Base-by-base conservation (phyloP, 164 flowering plant species). In the Stephania yunnanensis region DNA sequence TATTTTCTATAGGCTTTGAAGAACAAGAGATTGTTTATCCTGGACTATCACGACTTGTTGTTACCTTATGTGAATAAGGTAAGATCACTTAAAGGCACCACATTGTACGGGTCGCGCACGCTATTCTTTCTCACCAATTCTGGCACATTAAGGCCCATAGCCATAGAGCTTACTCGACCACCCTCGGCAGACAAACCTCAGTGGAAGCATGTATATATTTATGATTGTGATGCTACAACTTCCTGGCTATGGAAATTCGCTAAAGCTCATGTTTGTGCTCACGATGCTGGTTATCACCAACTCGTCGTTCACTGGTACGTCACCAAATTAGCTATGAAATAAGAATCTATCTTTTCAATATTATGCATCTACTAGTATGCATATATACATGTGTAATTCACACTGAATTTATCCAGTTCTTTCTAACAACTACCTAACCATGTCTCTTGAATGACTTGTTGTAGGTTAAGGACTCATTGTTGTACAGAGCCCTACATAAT, bases 381-480 rank as follows among this genome's bases (percentile, higher is more conserved):
- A 36, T 36, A 36, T 4, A 36, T 36, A 36, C 42, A 36, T 36
- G 42, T 36, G 42, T 36, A 36, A 36, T 36, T 36, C 42, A 36
- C 42, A 36, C 42, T 36, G 42, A 36, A 36, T 36, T 36, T 36
- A 36, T 36, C 4, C 42, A 36, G 42, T 36, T 36, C 42, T 36
- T 36, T 36, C 42, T 36, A 36, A 36, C 42, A 36, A 4, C 25
- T 25, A 25, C 42, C 42, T 36, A 36, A 36, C 42, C 1, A 36
- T 36, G 42, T 36, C 42, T 36, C 42, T 36, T 36, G 42, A 36
- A 36, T 36, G 42, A 36, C 42, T 36, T 36, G 42, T 13, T 81
- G 79, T 82, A 92, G 95, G 97, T 69, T 93, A 66, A 81, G 89
- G 46, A 89, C 95, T 52, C 98, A 93, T 53, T 82, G 87, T 72